A percentile compares a stretch with the other conserved stretches of the same genome.
These are phyloP conservation scores for Podila horticola DNA, from an alignment of 192 early-diverging fungal species.

Conservation along the genomic window DNA sequence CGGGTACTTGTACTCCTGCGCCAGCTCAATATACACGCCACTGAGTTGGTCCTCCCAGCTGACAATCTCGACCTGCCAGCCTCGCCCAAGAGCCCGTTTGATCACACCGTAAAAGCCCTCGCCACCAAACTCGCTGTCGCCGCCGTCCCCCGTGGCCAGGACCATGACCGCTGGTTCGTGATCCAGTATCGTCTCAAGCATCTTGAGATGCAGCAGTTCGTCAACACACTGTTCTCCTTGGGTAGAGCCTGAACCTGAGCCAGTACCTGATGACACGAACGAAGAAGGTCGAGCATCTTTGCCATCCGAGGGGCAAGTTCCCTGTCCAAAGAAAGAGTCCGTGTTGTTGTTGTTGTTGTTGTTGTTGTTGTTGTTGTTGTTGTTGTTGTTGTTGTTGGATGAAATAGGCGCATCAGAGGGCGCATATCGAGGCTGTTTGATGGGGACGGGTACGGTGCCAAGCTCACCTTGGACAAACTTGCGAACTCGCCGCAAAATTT, in stretches of 20 bases:
- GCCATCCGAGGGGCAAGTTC: too few species aligned
- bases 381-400: background rate
- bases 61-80: constrained; percentile 59
- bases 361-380: background rate
- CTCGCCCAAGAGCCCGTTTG: constrained; percentile 51
- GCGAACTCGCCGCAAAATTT: constrained; percentile 46
- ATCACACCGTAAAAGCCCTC: constrained; percentile 53
- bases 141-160: constrained; percentile 55
- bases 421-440: constrained; percentile 20
- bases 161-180: constrained; percentile 55
- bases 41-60: constrained; percentile 60
- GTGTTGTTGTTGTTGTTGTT: background rate
- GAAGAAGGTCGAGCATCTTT: too few species aligned
- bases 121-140: constrained; percentile 57
- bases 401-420: too few species aligned
- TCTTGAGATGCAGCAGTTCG: constrained; percentile 59
- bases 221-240: constrained; percentile 58
- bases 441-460: constrained; percentile 15
- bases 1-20: constrained; percentile 35
- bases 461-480: constrained; percentile 39
- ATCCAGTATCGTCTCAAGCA: constrained; percentile 55
- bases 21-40: constrained; percentile 36
- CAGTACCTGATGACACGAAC: too few species aligned
- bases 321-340: background rate
- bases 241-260: background rate